A percentile compares a stretch with the other conserved stretches of the same genome.
Conservation (phyloP, 78 protist genomes). For the Isochrysis galbana region DNA sequence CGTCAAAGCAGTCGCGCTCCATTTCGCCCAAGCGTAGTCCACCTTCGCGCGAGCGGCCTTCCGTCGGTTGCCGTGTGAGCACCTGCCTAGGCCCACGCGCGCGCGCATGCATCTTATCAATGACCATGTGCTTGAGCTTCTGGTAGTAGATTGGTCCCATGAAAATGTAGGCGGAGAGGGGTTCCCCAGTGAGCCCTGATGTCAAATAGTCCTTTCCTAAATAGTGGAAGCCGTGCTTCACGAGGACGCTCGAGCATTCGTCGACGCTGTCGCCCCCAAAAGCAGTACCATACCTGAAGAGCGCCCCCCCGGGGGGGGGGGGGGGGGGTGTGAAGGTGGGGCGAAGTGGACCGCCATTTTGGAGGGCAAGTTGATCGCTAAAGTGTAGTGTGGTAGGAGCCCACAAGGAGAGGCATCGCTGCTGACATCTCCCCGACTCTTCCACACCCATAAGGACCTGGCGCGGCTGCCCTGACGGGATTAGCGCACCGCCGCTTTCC, state of each 20-base stretch:
- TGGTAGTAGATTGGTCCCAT: constrained; percentile 99
- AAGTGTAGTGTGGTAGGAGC: no score
- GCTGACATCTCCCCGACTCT: no score
- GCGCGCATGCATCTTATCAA: constrained; percentile 99
- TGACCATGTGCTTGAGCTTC: constrained; percentile 97
- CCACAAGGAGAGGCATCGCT: no score
- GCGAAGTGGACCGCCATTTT: no score
- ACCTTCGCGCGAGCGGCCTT: constrained; percentile 96
- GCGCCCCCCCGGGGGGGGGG: no score
- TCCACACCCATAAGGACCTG: no score
- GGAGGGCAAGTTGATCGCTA: no score
- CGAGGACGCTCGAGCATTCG: constrained; percentile 74
- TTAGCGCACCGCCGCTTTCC: no score
- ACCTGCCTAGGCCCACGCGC: constrained; percentile 93
- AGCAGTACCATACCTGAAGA: constrained; percentile 71
- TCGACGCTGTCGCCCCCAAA: constrained; percentile 91
- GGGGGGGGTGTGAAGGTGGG: no score
- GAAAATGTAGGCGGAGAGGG: constrained; percentile 87
- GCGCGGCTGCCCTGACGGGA: no score
- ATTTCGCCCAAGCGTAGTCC: constrained; percentile 98
- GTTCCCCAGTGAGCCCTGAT: constrained; percentile 88
- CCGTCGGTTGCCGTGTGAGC: constrained; percentile 99
- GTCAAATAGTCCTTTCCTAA: constrained; percentile 94
- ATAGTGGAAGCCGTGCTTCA: constrained; percentile 90
- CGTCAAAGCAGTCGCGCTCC: constrained; percentile 90